Conservation (phyloP, 192 early-diverging fungal genomes). For the Coemansia sp. region DNA sequence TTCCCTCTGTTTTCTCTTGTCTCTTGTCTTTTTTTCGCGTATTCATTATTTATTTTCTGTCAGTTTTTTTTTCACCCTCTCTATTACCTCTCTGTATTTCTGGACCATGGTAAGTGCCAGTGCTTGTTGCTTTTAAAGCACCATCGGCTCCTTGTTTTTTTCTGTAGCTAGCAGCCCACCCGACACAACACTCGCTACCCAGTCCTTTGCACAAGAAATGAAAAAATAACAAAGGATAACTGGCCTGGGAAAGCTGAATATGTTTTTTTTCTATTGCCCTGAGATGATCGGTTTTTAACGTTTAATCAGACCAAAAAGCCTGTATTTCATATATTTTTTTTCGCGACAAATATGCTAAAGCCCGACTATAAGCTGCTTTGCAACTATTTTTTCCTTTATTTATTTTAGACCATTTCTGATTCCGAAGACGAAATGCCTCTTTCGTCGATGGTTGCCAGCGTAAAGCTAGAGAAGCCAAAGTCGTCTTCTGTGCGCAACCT, state of each 20-base stretch:
- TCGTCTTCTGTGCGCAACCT: background rate
- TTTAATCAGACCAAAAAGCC: background rate
- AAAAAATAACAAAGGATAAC: background rate
- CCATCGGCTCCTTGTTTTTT: background rate
- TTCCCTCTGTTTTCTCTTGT: background rate
- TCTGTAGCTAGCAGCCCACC: background rate
- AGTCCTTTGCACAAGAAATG: background rate
- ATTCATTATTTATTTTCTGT: background rate
- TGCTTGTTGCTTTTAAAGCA: background rate
- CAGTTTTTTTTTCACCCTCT: background rate
- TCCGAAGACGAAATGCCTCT: conserved; percentile 48
- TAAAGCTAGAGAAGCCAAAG: conserved; percentile 8
- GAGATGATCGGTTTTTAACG: conserved; percentile 3
- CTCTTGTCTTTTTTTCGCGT: conserved; percentile 1
- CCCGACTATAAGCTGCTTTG: background rate
- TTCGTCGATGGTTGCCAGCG: conserved; percentile 21
- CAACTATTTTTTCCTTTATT: conserved; percentile 13
- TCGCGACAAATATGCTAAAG: background rate
- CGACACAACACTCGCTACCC: background rate
- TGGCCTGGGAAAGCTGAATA: background rate
- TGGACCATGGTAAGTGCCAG: background rate
- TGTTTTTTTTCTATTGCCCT: background rate
- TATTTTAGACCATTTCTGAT: conserved; percentile 42
- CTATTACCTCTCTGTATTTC: background rate
- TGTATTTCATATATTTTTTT: background rate